phyloP scores from a whole-genome alignment of 2,329 filamentous ascomycete species.

The Furcasterigmium furcatum region DNA sequence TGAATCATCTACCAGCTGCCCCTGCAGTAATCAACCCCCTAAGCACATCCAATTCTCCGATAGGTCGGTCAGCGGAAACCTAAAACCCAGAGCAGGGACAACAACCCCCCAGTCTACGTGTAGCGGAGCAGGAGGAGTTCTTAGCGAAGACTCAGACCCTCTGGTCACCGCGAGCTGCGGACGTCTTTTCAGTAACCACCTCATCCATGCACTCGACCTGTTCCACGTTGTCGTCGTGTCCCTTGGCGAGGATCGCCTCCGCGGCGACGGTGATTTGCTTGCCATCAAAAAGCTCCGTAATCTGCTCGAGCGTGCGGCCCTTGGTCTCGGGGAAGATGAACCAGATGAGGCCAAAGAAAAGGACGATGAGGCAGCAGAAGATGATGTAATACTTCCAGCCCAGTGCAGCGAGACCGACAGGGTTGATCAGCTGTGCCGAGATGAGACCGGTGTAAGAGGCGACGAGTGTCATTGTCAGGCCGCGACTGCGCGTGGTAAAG shows the following conservation, averaged over 20 bases:
- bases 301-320: conserved; percentile 23
- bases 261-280: background rate
- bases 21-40: no score
- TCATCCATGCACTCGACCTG: background rate
- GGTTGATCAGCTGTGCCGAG: conserved; percentile 35
- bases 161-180: no score
- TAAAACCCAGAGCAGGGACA: no score
- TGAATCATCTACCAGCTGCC: background rate
- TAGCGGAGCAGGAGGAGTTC: no score
- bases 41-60: no score
- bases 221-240: background rate
- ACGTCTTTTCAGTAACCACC: no score
- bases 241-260: background rate
- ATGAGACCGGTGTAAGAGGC: conserved; percentile 12
- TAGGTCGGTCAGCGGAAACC: no score
- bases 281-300: conserved; percentile 23
- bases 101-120: no score
- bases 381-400: conserved; percentile 37
- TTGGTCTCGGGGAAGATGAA: no score
- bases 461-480: conserved; percentile 2
- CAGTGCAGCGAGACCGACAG: conserved; percentile 30
- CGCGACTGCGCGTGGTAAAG: conserved; percentile 10
- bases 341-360: conserved; percentile 28
- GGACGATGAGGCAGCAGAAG: conserved; percentile 28
- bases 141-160: no score